These are phyloP conservation scores for Fraxinus greggii DNA, from an alignment of 305 asterid species.

Conservation along the genomic window DNA sequence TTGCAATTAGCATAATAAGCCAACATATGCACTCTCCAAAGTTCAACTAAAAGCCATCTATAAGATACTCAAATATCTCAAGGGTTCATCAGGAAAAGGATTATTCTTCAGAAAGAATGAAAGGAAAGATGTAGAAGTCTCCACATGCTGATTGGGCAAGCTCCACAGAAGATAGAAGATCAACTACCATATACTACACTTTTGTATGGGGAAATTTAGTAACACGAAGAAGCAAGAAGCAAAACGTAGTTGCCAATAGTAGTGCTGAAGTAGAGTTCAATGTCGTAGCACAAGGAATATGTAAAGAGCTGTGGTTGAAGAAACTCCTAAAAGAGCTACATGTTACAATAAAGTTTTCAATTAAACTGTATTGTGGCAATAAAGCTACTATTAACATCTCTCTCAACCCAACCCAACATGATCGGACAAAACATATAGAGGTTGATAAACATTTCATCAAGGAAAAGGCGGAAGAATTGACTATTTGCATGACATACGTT, in stretches of 20 bases:
- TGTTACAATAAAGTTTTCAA: background rate
- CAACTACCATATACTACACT: background rate
- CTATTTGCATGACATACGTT: background rate
- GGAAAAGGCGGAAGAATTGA: background rate
- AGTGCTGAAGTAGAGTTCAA: background rate
- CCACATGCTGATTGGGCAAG: background rate
- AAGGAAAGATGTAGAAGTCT: background rate
- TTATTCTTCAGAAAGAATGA: background rate
- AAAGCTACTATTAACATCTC: background rate
- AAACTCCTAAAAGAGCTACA: background rate
- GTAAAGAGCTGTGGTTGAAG: background rate
- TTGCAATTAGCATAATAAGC: background rate
- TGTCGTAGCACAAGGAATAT: background rate
- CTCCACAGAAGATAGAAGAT: background rate
- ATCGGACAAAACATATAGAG: background rate
- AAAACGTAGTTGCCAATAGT: background rate
- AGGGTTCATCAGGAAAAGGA: background rate
- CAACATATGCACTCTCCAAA: background rate
- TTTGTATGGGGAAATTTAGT: background rate
- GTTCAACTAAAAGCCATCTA: background rate
- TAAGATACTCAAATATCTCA: background rate
- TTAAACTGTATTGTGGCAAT: background rate
- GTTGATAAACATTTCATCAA: background rate
- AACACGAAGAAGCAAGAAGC: background rate
- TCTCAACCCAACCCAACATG: background rate